Base-by-base conservation (phyloP, 139 green algal species). In the Tetradesmus obliquus region DNA sequence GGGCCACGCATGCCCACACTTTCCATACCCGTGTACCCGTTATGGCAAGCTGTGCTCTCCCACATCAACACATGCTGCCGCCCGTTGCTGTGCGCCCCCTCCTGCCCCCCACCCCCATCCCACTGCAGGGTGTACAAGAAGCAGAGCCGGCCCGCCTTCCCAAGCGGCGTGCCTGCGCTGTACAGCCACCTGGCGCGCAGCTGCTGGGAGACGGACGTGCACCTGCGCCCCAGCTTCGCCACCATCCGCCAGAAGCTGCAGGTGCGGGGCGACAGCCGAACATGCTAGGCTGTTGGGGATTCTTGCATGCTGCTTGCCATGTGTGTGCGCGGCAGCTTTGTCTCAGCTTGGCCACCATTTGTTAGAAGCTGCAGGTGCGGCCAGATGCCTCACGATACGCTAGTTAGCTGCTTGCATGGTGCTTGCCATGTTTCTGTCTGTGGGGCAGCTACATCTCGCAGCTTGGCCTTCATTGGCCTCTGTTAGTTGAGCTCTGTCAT, bases 131-230 rank as follows among this genome's bases (percentile, higher is more conserved):
- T 95, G 51, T 95, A 95, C 89, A 95, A 95, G 92, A 95, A 95
- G 91, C 95, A 95, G 91, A 93, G 90, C 5, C 93, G 93, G 79
- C 93, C 93, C 54, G 93, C 93, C 82, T 95, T 95, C 88, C 93
- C 94, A 1, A 80, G 94, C 76, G 94, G 93, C 17, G 95, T 95
- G 87, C 95, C 95, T 54, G 90, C 92, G 5, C 86, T 93, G 58
- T 95, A 95, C 79, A 93, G 93, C 7, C n/a, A 91, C 17, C 93
- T 96, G 80, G 95, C 93, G n/a, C 92, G 93, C 79, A 83, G 79
- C 5, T 95, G 93, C 92, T 96, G 95, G 93, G 95, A 95, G 82
- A 94, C 94, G 24, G 93, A 95, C 85, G 93, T 93, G 3, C 7
- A 66, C 66, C 19, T 84, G 17, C 87, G 91, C 15, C 90, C 90